These are phyloP conservation scores for Gynostemma pentaphyllum DNA, from an alignment of 306 rosid species.

Conservation along the genomic window DNA sequence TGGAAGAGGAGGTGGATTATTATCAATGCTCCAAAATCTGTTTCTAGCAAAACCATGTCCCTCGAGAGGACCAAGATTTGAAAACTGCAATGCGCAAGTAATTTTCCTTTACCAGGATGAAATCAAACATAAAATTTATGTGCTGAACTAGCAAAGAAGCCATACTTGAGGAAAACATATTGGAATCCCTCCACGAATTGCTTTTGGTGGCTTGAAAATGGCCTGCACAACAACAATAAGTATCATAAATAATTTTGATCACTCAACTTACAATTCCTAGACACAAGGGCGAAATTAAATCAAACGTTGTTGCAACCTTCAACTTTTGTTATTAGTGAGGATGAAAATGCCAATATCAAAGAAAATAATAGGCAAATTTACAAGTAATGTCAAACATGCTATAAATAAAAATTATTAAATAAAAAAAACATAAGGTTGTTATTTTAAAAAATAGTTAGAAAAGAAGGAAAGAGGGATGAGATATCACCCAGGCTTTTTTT, in stretches of 20 bases:
- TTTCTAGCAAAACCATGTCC: conserved; percentile 85
- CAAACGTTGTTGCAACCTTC: background rate
- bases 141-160: conserved; percentile 12
- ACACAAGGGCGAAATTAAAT: background rate
- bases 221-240: conserved; percentile 51
- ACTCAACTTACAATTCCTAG: background rate
- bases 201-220: conserved; percentile 62
- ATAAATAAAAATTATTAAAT: background rate
- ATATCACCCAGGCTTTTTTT: no score
- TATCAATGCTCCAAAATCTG: conserved; percentile 57
- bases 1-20: conserved; percentile 61
- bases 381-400: background rate
- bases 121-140: conserved; percentile 16
- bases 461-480: no score
- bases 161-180: conserved; percentile 95
- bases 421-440: no score
- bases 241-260: background rate
- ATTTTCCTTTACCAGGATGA: conserved; percentile 17
- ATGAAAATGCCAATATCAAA: background rate
- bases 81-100: conserved; percentile 51
- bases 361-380: background rate
- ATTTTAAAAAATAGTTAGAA: no score
- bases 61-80: conserved; percentile 53
- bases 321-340: background rate
- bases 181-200: conserved; percentile 98